Base-by-base conservation (phyloP, 495 filamentous ascomycete genomes). In the Glonium stellatum region DNA sequence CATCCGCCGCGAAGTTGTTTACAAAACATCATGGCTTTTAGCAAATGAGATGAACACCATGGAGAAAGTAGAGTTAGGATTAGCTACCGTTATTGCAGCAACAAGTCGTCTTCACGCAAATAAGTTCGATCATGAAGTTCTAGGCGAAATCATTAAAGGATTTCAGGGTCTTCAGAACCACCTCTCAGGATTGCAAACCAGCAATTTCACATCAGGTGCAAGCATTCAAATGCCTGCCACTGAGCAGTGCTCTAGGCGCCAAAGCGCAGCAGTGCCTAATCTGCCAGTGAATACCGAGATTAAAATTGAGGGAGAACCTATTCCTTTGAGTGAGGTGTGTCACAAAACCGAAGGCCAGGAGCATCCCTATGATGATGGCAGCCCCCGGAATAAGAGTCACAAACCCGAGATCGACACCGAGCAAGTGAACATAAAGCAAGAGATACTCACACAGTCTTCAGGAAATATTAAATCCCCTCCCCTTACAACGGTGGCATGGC, bases 31-130 rank as follows among this genome's bases (percentile, higher is more conserved):
- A 1, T 62, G 41, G 59, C 57, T 66, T 25, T 22, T 58, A 2
- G 63, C 59, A 10, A 22, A 42, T 6, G 39, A 58, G 21, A 8
- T 62, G 9, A 55, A 66, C 18, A 62, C 48, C 3, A 15, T 50
- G 4, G 37, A 51, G 8, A 66, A 58, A 18, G 4, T 59, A 5
- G 44, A 66, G 18, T 12, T 13, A 8, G 58, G 48, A 0, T 46
- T 66, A 10, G 13, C 63, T 1, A 41, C 59, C 10, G 18, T 56
- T 9, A 41, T 55, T 13, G 49, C 19, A 13, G 59, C 58, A 19
- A 51, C 12, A 3, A 25, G 54, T n/a, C 9, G 21, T 13, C 25
- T 58, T 5, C 44, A 60, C 22, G 46, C 34, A 4, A 18, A 34
- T 6, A 54, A 58, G 42, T 39, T 44, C 47, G 54, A 49, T 18